Percentiles rank a stretch among this genome's conserved stretches.
These are phyloP conservation scores for Boletales sp. DNA, from an alignment of 768 basidiomycete genomes.

Conservation along the genomic window DNA sequence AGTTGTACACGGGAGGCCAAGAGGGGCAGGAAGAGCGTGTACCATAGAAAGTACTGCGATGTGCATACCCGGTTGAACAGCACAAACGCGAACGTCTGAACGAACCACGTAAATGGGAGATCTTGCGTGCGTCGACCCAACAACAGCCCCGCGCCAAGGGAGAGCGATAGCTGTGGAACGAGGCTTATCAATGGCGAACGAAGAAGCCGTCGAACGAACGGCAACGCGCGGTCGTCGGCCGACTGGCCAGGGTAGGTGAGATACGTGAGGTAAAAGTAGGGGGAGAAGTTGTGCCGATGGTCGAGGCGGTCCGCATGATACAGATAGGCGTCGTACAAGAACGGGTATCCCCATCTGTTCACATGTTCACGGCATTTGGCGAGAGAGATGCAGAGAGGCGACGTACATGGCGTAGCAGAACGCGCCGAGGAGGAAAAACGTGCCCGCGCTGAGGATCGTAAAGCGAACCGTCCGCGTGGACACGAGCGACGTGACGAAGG, in stretches of 20 bases:
- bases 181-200: slow-evolving; percentile 81
- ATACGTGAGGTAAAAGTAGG: slow-evolving; percentile 95
- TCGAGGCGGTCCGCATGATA: slow-evolving; percentile 91
- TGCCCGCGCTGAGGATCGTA: slow-evolving; percentile 59
- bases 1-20: slow-evolving; percentile 66
- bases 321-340: slow-evolving; percentile 87
- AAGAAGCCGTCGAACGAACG: slow-evolving; percentile 42
- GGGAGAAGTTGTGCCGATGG: slow-evolving; percentile 97
- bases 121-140: slow-evolving; percentile 58
- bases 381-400: slow-evolving; percentile 5
- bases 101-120: slow-evolving; percentile 82
- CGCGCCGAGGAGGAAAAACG: slow-evolving; percentile 59
- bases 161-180: slow-evolving; percentile 74
- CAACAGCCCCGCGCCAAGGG: slow-evolving; percentile 68
- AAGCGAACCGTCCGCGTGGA: slow-evolving; percentile 61
- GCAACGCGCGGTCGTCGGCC: slow-evolving; percentile 10
- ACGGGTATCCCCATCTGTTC: slow-evolving; percentile 88
- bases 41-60: slow-evolving; percentile 98
- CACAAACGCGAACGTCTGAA: slow-evolving; percentile 90
- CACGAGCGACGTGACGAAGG: slow-evolving; percentile 39
- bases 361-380: not conserved
- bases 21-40: slow-evolving; percentile 82
- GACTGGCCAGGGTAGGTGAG: slow-evolving; percentile 62
- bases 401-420: slow-evolving; percentile 76
- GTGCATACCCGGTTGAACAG: slow-evolving; percentile 99